phyloP scores from a whole-genome alignment of 805 yeast genomes.

The Tetrapisispora phaffii region DNA sequence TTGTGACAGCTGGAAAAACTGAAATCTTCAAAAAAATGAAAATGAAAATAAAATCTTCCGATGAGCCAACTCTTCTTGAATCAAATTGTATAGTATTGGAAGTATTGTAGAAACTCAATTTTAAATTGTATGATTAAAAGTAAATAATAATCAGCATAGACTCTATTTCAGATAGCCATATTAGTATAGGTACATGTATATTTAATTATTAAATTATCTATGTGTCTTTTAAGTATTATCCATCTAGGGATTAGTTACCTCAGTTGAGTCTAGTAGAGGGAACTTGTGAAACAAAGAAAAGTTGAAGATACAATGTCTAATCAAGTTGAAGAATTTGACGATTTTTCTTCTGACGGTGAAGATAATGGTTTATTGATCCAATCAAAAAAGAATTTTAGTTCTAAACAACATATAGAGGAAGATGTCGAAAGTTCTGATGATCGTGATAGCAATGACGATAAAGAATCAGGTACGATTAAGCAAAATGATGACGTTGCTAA shows the following conservation, averaged over 20 bases:
- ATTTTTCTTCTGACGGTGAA: conserved; percentile 26
- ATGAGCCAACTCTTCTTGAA: too few species aligned
- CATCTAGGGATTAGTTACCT: background rate
- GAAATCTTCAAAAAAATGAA: too few species aligned
- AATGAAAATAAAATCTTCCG: too few species aligned
- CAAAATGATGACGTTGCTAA: conserved; percentile 7
- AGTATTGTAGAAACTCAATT: too few species aligned
- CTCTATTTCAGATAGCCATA: too few species aligned
- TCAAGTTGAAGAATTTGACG: conserved; percentile 17
- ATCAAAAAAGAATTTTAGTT: conserved; percentile 11
- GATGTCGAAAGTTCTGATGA: conserved; percentile 13
- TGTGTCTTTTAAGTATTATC: background rate
- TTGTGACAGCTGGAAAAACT: too few species aligned
- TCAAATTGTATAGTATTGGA: too few species aligned
- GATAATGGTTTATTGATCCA: conserved; percentile 16
- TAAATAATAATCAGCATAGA: too few species aligned
- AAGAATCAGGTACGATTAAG: conserved; percentile 7
- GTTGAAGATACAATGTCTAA: background rate
- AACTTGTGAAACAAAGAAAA: background rate
- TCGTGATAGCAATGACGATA: background rate
- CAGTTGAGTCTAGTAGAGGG: background rate
- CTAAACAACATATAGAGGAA: conserved; percentile 5
- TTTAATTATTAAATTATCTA: too few species aligned
- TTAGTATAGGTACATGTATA: too few species aligned
- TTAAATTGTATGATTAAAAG: too few species aligned